These are phyloP conservation scores for Phytophthora sojae DNA, from an alignment of 352 stramenopile genomes.

Conservation along the genomic window DNA sequence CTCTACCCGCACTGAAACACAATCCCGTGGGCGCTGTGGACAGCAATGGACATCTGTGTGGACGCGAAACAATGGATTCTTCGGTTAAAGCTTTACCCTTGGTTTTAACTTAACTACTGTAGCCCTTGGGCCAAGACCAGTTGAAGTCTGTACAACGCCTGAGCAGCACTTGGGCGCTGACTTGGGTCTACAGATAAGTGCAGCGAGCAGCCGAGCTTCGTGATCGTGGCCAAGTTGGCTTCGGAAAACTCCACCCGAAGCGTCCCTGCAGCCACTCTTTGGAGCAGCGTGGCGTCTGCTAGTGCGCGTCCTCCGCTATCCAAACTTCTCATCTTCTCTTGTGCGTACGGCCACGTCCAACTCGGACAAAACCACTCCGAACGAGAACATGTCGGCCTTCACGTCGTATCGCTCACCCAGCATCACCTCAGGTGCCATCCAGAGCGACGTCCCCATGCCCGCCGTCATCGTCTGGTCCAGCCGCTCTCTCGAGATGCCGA, in stretches of 20 bases:
- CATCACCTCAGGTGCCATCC: conserved; percentile 32
- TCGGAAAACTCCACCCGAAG: conserved; percentile 24
- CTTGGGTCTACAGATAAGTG: conserved; percentile 20
- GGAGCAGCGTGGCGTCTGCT: conserved; percentile 12
- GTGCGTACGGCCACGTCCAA: conserved; percentile 25
- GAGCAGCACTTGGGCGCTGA: conserved; percentile 18
- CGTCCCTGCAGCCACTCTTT: conserved; percentile 16
- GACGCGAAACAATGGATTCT: neutral
- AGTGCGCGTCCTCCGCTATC: conserved; percentile 6
- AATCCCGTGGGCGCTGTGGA: no score
- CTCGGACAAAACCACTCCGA: conserved; percentile 28
- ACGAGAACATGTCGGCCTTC: conserved; percentile 35
- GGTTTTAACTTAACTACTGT: neutral
- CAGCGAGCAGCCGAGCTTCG: conserved; percentile 12
- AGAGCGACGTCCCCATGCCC: no score
- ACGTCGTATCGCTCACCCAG: conserved; percentile 22
- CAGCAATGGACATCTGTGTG: neutral
- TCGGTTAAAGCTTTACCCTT: no score
- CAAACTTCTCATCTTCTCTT: conserved; percentile 13
- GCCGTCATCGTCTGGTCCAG: conserved; percentile 39
- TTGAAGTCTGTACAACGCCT: conserved; percentile 31
- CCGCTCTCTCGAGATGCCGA: conserved; percentile 54
- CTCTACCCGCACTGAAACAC: no score
- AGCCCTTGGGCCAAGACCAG: neutral
- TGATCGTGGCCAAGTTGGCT: conserved; percentile 7